phyloP scores from a whole-genome alignment of 2,329 filamentous ascomycete species.

The Aspergillus ibericus region DNA sequence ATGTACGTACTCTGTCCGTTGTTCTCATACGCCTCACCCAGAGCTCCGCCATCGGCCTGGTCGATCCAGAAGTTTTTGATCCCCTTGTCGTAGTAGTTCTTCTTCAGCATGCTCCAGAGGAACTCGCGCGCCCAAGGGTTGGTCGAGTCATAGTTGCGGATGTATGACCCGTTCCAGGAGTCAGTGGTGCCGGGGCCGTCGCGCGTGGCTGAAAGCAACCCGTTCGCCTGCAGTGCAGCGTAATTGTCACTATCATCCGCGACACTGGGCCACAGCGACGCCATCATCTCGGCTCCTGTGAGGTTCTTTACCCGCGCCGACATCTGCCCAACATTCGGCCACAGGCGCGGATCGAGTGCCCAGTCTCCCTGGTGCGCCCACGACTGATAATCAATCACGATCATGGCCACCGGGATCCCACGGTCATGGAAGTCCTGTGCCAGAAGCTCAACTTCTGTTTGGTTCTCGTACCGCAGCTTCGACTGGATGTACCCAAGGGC shows the following conservation, averaged over 20 bases:
- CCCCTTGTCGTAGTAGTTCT: constrained; percentile 61
- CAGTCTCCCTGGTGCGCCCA: constrained; percentile 66
- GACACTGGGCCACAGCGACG: constrained; percentile 67
- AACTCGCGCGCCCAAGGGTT: constrained; percentile 58
- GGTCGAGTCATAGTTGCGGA: constrained; percentile 61
- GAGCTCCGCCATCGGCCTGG: constrained; percentile 56
- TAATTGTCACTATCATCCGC: constrained; percentile 59
- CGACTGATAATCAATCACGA: constrained; percentile 66
- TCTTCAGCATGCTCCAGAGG: constrained; percentile 57
- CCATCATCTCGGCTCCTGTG: constrained; percentile 61
- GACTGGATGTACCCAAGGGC: constrained; percentile 65
- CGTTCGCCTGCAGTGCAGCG: constrained; percentile 58
- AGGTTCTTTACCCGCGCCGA: constrained; percentile 56
- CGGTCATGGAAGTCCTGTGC: constrained; percentile 57
- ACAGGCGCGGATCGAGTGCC: constrained; percentile 61
- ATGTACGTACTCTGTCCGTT: constrained; percentile 53
- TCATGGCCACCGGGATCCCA: constrained; percentile 59
- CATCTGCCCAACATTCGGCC: constrained; percentile 65
- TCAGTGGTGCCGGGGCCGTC: constrained; percentile 57
- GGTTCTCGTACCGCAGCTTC: constrained; percentile 63
- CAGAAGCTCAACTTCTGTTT: constrained; percentile 59
- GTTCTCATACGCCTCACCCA: constrained; percentile 38
- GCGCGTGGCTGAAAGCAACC: constrained; percentile 58
- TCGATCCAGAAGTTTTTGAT: constrained; percentile 66
- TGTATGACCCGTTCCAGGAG: constrained; percentile 57